Evolutionary conservation across 306 rosid species (phyloP), one percentile per base, ranked within the genome.

Genomic region (Mimosa pudica): DNA sequence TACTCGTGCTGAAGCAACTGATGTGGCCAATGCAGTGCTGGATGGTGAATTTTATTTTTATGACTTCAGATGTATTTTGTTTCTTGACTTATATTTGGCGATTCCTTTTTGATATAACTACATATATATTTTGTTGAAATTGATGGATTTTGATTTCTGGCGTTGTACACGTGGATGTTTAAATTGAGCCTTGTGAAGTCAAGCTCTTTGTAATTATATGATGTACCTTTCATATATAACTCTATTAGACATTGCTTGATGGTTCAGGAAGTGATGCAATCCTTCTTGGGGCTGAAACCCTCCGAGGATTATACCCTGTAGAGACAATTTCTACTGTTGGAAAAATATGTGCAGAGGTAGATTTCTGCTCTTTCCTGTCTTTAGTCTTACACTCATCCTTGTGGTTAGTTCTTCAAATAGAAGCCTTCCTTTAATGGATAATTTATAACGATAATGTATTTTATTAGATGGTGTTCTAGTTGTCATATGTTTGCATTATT

Each of bases 1-100:
- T 80, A 93, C 98, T 79, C 98, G 98, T 80, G 98, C 98, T 36
- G 98, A 93, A 86, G 98, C 98, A 79, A 93, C 98, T 58, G 98
- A 93, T 88, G 97, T 93, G 79, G 98, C 98, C 71, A 93, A 93
- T 84, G 97, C 97, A 57, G 98, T 93, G 46, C 81, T 93, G 77
- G 98, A 93, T 82, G 98, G 98, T 93, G 10, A 10, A 81, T 63
- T 33, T 51, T 83, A 41, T 58, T 41, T 48, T 68, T 18, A n/a
- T 12, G 16, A 79, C 36, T 18, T 13, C 10, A 41, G 57, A 58
- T 68, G 67, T 45, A 38, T 17, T 20, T 30, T 48, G 20, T 54
- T 54, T 2, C 14, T 13, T 16, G 18, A 8, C 4, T 46, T 45
- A 42, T 66, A 55, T 78, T 67, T 62, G 45, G 67, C n/a, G 5